Percentiles rank a stretch among this genome's conserved stretches.
These are phyloP conservation scores for Wickerhamiella sorbophila DNA, from an alignment of 805 yeast species.

Conservation along the genomic window DNA sequence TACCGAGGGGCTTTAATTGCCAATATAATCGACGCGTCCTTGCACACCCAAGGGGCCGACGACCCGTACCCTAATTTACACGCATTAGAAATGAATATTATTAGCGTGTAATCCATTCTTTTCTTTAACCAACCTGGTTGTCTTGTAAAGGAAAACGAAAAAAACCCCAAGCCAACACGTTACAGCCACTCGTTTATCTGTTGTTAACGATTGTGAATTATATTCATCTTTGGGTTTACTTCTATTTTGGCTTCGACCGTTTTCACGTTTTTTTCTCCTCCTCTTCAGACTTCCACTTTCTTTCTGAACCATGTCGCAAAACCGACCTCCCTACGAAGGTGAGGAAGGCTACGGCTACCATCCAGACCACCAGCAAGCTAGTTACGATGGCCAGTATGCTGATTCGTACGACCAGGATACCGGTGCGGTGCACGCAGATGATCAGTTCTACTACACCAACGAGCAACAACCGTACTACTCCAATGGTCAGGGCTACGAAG, in stretches of 20 bases:
- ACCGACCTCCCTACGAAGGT: constrained; percentile 14
- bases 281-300: not conserved
- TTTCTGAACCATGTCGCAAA: constrained; percentile 10
- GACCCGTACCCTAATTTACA: not conserved
- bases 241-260: no score
- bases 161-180: not conserved
- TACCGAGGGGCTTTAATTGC: no score
- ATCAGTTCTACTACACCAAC: constrained; percentile 28
- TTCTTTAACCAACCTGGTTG: not conserved
- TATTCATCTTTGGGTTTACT: no score
- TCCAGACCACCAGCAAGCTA: constrained; percentile 15
- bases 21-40: no score
- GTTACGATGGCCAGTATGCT: constrained; percentile 9
- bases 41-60: no score
- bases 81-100: not conserved
- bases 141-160: not conserved
- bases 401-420: constrained; percentile 22
- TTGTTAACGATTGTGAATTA: not conserved
- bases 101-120: not conserved
- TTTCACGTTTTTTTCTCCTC: not conserved
- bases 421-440: constrained; percentile 29
- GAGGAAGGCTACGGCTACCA: constrained; percentile 13
- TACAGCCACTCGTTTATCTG: not conserved
- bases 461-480: constrained; percentile 29
- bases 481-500: constrained; percentile 17